phyloP scores from a whole-genome alignment of 331 rosid genomes.

The Saraca asoca region DNA sequence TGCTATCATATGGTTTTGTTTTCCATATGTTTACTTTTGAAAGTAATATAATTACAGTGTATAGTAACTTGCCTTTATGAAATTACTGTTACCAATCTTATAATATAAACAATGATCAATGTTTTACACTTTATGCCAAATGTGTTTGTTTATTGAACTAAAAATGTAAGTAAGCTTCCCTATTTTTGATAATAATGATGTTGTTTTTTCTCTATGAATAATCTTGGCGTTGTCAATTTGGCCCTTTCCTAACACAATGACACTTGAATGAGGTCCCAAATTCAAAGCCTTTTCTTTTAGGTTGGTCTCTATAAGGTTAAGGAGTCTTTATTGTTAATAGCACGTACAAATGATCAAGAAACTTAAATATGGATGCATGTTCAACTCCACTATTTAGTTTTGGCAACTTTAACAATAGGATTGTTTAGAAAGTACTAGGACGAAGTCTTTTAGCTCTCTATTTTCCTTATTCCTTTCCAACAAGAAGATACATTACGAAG shows the following conservation, averaged over 20 bases:
- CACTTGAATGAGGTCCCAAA: neutral
- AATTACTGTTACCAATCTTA: too few relatives aligned
- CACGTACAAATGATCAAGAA: neutral
- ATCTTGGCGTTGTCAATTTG: neutral
- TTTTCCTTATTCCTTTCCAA: neutral
- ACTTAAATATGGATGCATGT: neutral
- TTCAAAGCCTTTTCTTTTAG: neutral
- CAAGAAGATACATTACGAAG: neutral
- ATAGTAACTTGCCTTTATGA: too few relatives aligned
- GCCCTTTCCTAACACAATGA: too few relatives aligned
- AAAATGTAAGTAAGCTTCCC: neutral
- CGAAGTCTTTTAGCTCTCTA: neutral
- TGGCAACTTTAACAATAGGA: neutral
- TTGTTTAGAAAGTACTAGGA: neutral
- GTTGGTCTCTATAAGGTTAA: neutral
- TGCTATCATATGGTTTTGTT: too few relatives aligned
- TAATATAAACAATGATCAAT: too few relatives aligned
- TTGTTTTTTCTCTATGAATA: slow-evolving; percentile 1
- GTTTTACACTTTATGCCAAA: too few relatives aligned
- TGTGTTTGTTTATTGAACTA: neutral
- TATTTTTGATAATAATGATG: neutral
- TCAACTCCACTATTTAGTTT: neutral
- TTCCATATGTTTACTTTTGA: too few relatives aligned
- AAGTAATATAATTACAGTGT: too few relatives aligned
- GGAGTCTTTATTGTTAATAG: neutral